Base-by-base conservation (phyloP, 306 rosid genomes). In the Medicago arabica region DNA sequence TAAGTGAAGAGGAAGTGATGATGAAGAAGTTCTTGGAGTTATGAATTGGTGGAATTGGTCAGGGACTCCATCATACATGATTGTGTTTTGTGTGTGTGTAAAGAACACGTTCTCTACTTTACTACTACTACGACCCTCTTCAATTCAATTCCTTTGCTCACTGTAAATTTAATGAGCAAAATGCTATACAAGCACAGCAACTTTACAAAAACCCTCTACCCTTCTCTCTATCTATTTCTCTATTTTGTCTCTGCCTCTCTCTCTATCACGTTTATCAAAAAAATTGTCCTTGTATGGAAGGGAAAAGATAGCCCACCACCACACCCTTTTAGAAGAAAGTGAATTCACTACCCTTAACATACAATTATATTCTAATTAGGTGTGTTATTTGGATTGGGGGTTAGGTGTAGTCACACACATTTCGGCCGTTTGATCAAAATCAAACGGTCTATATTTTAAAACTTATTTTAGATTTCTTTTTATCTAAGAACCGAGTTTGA, bases 11-110 rank as follows among this genome's bases (percentile, higher is more conserved):
- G 85, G 92, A 8, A 83, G 81, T 43, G 89, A 31, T 17, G 93
- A 60, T 9, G 93, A 58, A 11, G 64, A 60, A 16, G 74, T 75
- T 69, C 88, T 88, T 59, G 97, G 87, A 39, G 89, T 83, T 78
- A 89, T 87, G 96, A 93, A 87, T 77, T 91, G 97, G 87, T 89
- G 97, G 86, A 91, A 83, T 74, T 91, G 98, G 28, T 94, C 97
- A 41, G 96, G 87, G 23, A 85, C 90, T 87, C 93, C 98, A 87
- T 94, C 88, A 54, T 90, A 92, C 97, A 92, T 90, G 82, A 82
- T 87, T 88, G 71, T 75, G 74, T 64, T 4, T 25, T 57, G 13
- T 53, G 43, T 59, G 47, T 34, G 7, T 54, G 39, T 2, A 13
- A 14, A 7, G 18, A 60, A 39, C 5, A 64, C 69, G 16, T 14